Percentiles rank a stretch among this genome's conserved stretches.
These are phyloP conservation scores for Sisymbrium altissimum DNA, from an alignment of 345 rosid species.

Conservation along the genomic window DNA sequence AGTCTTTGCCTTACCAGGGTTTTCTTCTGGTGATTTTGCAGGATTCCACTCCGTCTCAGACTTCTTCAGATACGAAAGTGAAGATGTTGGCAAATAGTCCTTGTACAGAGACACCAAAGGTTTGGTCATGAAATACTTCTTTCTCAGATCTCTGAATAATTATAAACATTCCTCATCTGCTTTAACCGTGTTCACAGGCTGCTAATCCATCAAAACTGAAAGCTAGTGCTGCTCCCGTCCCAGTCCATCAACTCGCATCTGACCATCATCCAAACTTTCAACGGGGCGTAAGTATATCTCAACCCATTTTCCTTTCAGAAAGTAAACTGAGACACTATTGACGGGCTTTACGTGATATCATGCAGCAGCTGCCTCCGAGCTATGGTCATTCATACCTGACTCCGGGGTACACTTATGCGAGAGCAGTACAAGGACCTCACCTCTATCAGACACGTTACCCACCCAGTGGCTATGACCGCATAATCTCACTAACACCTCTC, in stretches of 20 bases:
- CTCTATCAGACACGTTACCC: not conserved
- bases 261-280: too few relatives aligned
- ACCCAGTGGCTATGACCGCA: not conserved
- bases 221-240: too few relatives aligned
- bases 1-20: not conserved
- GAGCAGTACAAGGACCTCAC: not conserved
- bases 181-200: too few relatives aligned
- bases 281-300: too few relatives aligned
- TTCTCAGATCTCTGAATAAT: too few relatives aligned
- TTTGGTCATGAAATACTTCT: too few relatives aligned
- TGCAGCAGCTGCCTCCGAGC: slow-evolving; percentile 5
- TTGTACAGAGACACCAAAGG: too few relatives aligned
- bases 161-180: too few relatives aligned
- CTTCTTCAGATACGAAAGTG: slow-evolving; percentile 16
- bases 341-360: not conserved
- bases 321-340: not conserved
- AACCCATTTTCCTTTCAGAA: too few relatives aligned
- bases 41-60: not conserved
- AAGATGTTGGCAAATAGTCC: slow-evolving; percentile 18
- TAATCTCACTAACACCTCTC: slow-evolving; percentile 15
- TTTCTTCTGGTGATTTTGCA: not conserved
- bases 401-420: not conserved
- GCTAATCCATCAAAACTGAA: too few relatives aligned
- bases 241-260: too few relatives aligned
- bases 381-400: not conserved